phyloP scores from a whole-genome alignment of 768 basidiomycete genomes.

The Serendipita sp. region DNA sequence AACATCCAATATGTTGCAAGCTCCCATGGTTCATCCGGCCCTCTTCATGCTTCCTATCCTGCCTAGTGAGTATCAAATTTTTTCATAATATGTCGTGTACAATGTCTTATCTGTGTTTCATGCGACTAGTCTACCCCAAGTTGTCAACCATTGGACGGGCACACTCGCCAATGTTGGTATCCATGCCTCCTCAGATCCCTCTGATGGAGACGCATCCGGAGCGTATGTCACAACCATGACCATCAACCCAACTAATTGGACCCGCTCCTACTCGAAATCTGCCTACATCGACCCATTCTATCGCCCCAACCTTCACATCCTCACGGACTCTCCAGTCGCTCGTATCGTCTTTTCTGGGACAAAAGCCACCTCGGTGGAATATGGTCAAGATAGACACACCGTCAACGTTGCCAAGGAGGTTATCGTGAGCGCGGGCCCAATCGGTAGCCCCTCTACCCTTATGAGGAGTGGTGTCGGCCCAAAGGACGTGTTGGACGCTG shows the following conservation, averaged over 20 bases:
- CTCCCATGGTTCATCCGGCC: slow-evolving; percentile 38
- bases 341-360: slow-evolving; percentile 28
- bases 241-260: slow-evolving; percentile 49
- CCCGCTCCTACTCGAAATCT: slow-evolving; percentile 47
- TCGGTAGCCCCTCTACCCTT: slow-evolving; percentile 40
- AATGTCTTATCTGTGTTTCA: neutral
- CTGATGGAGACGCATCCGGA: slow-evolving; percentile 34
- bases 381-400: slow-evolving; percentile 23
- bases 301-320: slow-evolving; percentile 45
- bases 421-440: slow-evolving; percentile 28
- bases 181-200: slow-evolving; percentile 24
- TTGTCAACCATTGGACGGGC: slow-evolving; percentile 40
- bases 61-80: slow-evolving; percentile 28
- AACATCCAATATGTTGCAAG: slow-evolving; percentile 30
- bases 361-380: slow-evolving; percentile 32
- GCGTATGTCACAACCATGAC: slow-evolving; percentile 38
- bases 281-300: slow-evolving; percentile 50
- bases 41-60: slow-evolving; percentile 33
- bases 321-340: slow-evolving; percentile 44
- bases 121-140: slow-evolving; percentile 28
- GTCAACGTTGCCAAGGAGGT: slow-evolving; percentile 45
- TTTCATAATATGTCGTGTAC: slow-evolving; percentile 6
- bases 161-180: slow-evolving; percentile 33
- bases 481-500: slow-evolving; percentile 30
- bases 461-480: slow-evolving; percentile 46